Percentiles rank a stretch among this genome's conserved stretches.
Evolutionary conservation across 768 basidiomycete genomes (phyloP).

Genomic region (Amanita phalloides): DNA sequence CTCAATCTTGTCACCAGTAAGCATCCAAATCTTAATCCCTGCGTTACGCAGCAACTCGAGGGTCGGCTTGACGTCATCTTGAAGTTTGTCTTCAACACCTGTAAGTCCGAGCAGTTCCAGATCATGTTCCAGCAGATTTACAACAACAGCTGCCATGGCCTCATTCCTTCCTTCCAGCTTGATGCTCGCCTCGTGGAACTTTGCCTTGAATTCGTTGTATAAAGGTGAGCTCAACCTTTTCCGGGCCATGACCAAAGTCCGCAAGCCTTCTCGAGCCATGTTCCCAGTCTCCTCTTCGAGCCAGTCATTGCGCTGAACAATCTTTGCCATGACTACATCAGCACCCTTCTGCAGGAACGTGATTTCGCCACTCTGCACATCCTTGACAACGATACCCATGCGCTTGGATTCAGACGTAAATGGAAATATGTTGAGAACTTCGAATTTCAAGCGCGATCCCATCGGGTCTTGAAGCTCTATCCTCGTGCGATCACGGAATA

Average conservation of each 20-base stretch:
- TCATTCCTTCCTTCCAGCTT: conserved; percentile 72
- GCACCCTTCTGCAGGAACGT: conserved; percentile 95
- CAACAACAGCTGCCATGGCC: conserved; percentile 66
- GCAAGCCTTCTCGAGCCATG: conserved; percentile 93
- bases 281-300: conserved; percentile 97
- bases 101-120: conserved; percentile 89
- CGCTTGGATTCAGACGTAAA: conserved; percentile 99
- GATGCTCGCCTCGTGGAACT: conserved; percentile 71
- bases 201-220: conserved; percentile 64
- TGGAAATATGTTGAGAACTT: conserved; percentile 91
- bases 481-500: conserved; percentile 81
- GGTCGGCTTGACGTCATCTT: conserved; percentile 93
- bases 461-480: conserved; percentile 74
- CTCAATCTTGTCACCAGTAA: conserved; percentile 98
- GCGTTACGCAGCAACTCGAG: conserved; percentile 90
- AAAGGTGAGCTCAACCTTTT: conserved; percentile 61
- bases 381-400: conserved; percentile 95
- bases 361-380: conserved; percentile 63
- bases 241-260: conserved; percentile 88
- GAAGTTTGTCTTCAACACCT: conserved; percentile 98
- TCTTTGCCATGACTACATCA: conserved; percentile 94
- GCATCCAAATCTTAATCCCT: conserved; percentile 99
- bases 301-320: conserved; percentile 98
- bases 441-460: conserved; percentile 57
- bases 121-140: conserved; percentile 74